Base-by-base conservation (phyloP, 208 protist species). In the Naegleria lovaniensis region DNA sequence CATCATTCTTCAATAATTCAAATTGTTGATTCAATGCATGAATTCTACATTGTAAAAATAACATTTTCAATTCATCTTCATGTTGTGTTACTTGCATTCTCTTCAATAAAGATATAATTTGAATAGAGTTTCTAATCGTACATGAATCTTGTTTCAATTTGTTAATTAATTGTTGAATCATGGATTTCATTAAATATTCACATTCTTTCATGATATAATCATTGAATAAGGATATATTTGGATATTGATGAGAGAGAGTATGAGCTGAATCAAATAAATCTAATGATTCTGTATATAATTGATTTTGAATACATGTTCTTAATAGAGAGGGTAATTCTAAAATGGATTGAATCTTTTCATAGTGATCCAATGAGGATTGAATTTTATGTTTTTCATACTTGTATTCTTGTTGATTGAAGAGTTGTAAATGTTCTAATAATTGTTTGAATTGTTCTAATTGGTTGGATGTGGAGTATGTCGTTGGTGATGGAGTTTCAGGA, bases 31-130 rank as follows among this genome's bases (percentile, higher is more conserved):
- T 29, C n/a, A 79, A 79, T 36, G 13, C 5, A 36, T 36, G 9
- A 79, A 38, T 40, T 88, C 85, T 51, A 38, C 41, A 88, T 58
- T 88, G 85, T 58, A 88, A 58, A 39, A 88, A 88, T 58, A 88
- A 88, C 2, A 58, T 88, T 48, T 39, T 48, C 5, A 88, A 38
- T 88, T 88, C 85, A 22, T 58, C n/a, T 39, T 88, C 85, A 29
- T 29, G 16, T 58, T 58, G 41, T 29, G n/a, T 40, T 0, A 88
- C 9, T 88, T 88, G 85, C 85, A 88, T 58, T 39, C 85, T 51
- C 36, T 39, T 51, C 16, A 88, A 58, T 58, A 79, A 36, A 36
- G 25, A 25, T 36, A 79, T 36, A 36, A 79, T 79, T 79, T 79
- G 67, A 36, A 79, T 36, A 36, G 25, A 36, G 7, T 29, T 79